Percentiles rank a stretch among this genome's conserved stretches.
These are phyloP conservation scores for Hamamelis virginiana DNA, from an alignment of 164 flowering plant species.

Conservation along the genomic window DNA sequence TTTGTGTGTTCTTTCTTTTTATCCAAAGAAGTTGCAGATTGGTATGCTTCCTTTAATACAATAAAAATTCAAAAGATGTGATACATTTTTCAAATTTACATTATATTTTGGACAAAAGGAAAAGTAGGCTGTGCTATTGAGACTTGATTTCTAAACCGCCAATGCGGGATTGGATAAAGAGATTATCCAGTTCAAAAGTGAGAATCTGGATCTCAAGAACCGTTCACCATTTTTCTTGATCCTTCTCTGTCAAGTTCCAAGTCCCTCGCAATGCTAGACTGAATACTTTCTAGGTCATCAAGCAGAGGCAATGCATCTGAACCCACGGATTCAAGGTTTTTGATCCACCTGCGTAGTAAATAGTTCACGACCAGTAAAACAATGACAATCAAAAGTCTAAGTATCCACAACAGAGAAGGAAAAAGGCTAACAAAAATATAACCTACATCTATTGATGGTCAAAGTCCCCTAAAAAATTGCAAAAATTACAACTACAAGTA, in stretches of 20 bases:
- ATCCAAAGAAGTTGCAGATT: too few relatives aligned
- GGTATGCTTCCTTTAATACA: neutral
- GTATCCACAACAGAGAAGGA: neutral
- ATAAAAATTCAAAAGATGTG: neutral
- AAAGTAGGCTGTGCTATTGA: neutral
- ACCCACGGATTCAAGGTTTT: slow-evolving; percentile 66
- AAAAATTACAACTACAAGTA: too few relatives aligned
- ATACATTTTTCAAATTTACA: slow-evolving; percentile 12
- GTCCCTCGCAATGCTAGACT: slow-evolving; percentile 37
- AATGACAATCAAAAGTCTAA: neutral
- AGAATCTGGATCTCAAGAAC: slow-evolving; percentile 48
- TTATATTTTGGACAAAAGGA: neutral
- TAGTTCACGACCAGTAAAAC: slow-evolving; percentile 75
- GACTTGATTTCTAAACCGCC: slow-evolving; percentile 22
- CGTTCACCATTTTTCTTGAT: slow-evolving; percentile 52
- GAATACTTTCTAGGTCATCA: slow-evolving; percentile 35
- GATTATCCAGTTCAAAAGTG: slow-evolving; percentile 50
- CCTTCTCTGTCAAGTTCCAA: slow-evolving; percentile 74
- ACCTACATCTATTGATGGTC: neutral
- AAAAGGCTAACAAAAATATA: neutral
- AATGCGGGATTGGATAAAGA: slow-evolving; percentile 39
- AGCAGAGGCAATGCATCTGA: slow-evolving; percentile 62
- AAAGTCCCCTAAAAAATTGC: too few relatives aligned
- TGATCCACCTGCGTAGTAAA: slow-evolving; percentile 90
- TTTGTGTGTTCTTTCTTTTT: too few relatives aligned